Evolutionary conservation across 1,139 yeast species (phyloP), one percentile per base, ranked within the genome.

Genomic region (Protomyces pachydermus): DNA sequence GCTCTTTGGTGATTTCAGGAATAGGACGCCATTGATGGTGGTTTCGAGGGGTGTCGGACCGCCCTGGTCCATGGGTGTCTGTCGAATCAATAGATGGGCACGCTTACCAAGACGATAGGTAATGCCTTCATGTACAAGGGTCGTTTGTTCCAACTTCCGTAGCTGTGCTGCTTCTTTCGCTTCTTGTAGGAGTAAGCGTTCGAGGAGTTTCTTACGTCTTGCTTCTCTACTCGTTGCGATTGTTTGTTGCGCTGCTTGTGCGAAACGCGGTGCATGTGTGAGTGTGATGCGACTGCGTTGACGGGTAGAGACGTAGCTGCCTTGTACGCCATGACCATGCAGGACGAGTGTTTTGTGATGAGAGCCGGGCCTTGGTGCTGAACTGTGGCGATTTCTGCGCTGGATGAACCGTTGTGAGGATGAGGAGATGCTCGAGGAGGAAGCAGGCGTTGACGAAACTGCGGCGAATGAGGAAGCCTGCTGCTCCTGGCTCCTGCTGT

Each of bases 1-100:
- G 16, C 71, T 70, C 61, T 72, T 72, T 4, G 62, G 62, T 48
- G 71, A 68, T 51, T 74, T 69, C 9, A 73, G 65, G 60, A 70
- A 73, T 0, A 71, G 65, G n/a, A 70, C 68, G 12, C 74, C 75
- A 16, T 69, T 68, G 12, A 72, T 66, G 34, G 67, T 63, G 1
- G 72, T 69, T 54, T 68, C 71, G 57, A 65, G 66, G 2, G 74
- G 74, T 35, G 72, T 68, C 3, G 64, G 64, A 9, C 45, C 10
- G 3, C 25, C 64, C 14, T 39, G n/a, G 25, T 53, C 39, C 14
- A 52, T 28, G 4, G 46, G 38, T 32, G 20, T 42, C 9, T 69
- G 56, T 18, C 73, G 66, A 1, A 70, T 65, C 28, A 72, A 67
- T 60, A 71, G 70, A 50, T 69, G 64, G 12, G 74, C 74, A 32